Evolutionary conservation across 2,329 filamentous ascomycete genomes (phyloP), one percentile per base, ranked within the genome.

Genomic region (Trichoderma atroviride): DNA sequence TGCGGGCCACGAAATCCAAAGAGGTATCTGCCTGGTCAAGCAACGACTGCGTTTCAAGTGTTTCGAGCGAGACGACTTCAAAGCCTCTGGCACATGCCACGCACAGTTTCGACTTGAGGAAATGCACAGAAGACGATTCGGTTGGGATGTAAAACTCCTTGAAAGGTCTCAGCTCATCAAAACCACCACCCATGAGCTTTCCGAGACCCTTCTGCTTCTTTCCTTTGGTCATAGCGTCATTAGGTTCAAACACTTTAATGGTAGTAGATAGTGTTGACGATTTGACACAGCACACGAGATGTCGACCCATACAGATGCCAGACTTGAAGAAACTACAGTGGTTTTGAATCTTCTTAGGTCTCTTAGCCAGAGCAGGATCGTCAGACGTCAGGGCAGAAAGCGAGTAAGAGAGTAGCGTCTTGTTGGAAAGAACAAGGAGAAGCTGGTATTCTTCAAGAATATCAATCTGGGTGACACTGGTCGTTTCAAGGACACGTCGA

Each of bases 141-240:
- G 94, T 96, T 0, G 96, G 96, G 71, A 99, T 97, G 81, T 99
- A 99, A 77, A 97, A 98, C 83, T 99, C 96, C 86, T 97, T 97
- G 86, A 96, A 97, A 14, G 95, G 93, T 81, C 96, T 96, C 72
- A 99, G 87, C 74, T 97, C 93, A 79, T 99, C 96, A 79, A 97
- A 94, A 10, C 94, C 93, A 63, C 85, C 90, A 71, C 93, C 93
- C 82, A 99, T 95, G 90, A 99, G 97, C 83, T 96, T 97, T 74
- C 92, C 91, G 70, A 99, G 90, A 22, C 96, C 95, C 76, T 94
- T 96, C 78, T 97, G 96, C 83, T 96, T 97, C 84, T 96, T 96
- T 70, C 92, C 93, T 83, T 94, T 96, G 67, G 92, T 91, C 86
- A 97, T 91, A 71, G 93, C 92, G 78, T 98, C 96, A 82, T 97